These are phyloP conservation scores for Herpomyces periplanetae DNA, from an alignment of 2,329 filamentous ascomycete species.

Conservation along the genomic window DNA sequence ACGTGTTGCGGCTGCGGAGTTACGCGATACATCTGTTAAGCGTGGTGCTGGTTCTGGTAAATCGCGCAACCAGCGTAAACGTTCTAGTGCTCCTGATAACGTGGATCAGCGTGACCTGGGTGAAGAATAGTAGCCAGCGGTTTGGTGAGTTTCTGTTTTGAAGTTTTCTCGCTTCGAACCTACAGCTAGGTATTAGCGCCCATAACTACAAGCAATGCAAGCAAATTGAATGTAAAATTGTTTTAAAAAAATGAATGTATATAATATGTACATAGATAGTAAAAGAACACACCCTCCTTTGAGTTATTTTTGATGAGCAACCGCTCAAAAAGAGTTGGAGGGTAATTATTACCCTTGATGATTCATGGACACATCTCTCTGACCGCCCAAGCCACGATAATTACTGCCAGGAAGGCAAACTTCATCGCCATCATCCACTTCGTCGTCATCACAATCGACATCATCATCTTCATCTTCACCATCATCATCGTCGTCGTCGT, in stretches of 20 bases:
- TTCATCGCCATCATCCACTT: slow-evolving; percentile 11
- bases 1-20: slow-evolving; percentile 40
- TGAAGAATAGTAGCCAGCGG: no score
- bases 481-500: slow-evolving; percentile 14
- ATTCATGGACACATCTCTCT: slow-evolving; percentile 11
- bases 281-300: slow-evolving; percentile 9
- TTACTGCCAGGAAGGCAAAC: slow-evolving; percentile 13
- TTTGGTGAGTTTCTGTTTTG: no score
- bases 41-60: slow-evolving; percentile 40
- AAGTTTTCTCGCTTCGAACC: no score
- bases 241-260: slow-evolving; percentile 14
- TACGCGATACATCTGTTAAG: slow-evolving; percentile 51
- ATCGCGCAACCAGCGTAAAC: slow-evolving; percentile 24
- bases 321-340: slow-evolving; percentile 12
- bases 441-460: slow-evolving; percentile 10
- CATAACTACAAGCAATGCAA: no score
- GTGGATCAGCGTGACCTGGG: slow-evolving; percentile 14
- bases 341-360: slow-evolving; percentile 12
- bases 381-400: no score
- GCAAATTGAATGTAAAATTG: slow-evolving; percentile 11
- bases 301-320: slow-evolving; percentile 12
- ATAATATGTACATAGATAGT: slow-evolving; percentile 11
- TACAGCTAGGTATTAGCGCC: no score
- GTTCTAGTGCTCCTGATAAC: slow-evolving; percentile 11
- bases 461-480: slow-evolving; percentile 11